These are phyloP conservation scores for Tothia fuscella DNA, from an alignment of 2,329 filamentous ascomycete species.

Conservation along the genomic window DNA sequence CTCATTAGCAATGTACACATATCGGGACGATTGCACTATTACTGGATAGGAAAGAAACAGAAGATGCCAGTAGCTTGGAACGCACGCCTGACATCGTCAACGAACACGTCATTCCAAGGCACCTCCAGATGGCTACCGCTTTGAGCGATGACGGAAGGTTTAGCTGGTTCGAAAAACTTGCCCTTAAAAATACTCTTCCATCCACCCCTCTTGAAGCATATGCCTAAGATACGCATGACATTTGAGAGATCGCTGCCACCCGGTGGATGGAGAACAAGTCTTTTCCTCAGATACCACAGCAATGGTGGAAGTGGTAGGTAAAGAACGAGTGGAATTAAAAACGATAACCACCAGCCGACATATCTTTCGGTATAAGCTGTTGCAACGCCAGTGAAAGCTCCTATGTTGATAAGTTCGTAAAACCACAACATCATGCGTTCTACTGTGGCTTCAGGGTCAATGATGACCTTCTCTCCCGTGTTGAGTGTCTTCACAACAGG, in stretches of 20 bases:
- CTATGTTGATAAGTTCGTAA: slow-evolving; percentile 21
- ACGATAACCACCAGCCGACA: slow-evolving; percentile 28
- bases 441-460: slow-evolving; percentile 35
- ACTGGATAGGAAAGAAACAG: slow-evolving; percentile 22
- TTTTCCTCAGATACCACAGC: slow-evolving; percentile 2
- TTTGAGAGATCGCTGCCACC: slow-evolving; percentile 35
- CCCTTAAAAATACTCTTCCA: slow-evolving; percentile 8
- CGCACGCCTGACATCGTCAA: slow-evolving; percentile 25
- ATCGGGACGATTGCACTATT: slow-evolving; percentile 1
- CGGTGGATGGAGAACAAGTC: slow-evolving; percentile 29
- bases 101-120: slow-evolving; percentile 23
- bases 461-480: slow-evolving; percentile 34
- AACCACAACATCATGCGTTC: slow-evolving; percentile 26
- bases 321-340: slow-evolving; percentile 20
- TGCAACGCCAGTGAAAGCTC: slow-evolving; percentile 25
- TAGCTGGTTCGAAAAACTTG: slow-evolving; percentile 20
- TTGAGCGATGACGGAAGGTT: slow-evolving; percentile 16
- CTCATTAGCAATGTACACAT: slow-evolving; percentile 26
- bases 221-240: slow-evolving; percentile 30
- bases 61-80: slow-evolving; percentile 25
- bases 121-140: not conserved
- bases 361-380: slow-evolving; percentile 32
- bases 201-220: slow-evolving; percentile 30
- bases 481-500: slow-evolving; percentile 32
- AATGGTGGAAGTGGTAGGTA: not conserved